phyloP scores from a whole-genome alignment of 208 protist species.

The Histomonas meleagridis region DNA sequence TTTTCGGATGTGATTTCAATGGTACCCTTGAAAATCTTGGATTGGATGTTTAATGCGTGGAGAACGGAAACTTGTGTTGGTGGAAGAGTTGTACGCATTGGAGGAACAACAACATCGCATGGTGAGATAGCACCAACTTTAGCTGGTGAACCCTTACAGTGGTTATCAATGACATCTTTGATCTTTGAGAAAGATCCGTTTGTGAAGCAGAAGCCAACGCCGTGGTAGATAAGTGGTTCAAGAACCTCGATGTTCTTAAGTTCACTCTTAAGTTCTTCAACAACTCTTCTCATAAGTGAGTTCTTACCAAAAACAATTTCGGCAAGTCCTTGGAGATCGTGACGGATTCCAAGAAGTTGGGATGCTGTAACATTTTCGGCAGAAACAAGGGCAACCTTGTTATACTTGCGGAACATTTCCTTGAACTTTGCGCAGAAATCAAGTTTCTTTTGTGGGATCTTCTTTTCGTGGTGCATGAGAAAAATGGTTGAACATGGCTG shows the following conservation, averaged over 20 bases:
- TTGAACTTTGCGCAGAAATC: not conserved
- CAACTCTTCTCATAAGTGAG: not conserved
- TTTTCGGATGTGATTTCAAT: conserved; percentile 93
- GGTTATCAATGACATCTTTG: not conserved
- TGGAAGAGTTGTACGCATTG: conserved; percentile 84
- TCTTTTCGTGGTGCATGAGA: conserved; percentile 9
- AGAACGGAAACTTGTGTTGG: conserved; percentile 94
- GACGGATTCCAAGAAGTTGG: not conserved
- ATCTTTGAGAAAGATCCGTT: not conserved
- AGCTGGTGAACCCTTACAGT: conserved; percentile 63
- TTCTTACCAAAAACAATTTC: not conserved
- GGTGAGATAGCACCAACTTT: conserved; percentile 85
- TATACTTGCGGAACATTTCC: not conserved
- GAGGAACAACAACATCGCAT: conserved; percentile 78
- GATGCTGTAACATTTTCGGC: not conserved
- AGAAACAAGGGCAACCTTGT: not conserved
- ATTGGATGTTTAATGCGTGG: conserved; percentile 93
- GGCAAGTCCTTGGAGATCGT: not conserved
- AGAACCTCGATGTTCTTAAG: not conserved
- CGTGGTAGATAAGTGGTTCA: not conserved
- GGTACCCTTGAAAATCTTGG: conserved; percentile 92
- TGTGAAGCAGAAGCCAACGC: not conserved
- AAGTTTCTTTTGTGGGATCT: not conserved
- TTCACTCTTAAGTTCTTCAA: not conserved
- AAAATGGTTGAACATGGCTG: too few relatives aligned